Evolutionary conservation across 2,329 filamentous ascomycete species (phyloP).

Genomic region (Cladophialophora bantiana): DNA sequence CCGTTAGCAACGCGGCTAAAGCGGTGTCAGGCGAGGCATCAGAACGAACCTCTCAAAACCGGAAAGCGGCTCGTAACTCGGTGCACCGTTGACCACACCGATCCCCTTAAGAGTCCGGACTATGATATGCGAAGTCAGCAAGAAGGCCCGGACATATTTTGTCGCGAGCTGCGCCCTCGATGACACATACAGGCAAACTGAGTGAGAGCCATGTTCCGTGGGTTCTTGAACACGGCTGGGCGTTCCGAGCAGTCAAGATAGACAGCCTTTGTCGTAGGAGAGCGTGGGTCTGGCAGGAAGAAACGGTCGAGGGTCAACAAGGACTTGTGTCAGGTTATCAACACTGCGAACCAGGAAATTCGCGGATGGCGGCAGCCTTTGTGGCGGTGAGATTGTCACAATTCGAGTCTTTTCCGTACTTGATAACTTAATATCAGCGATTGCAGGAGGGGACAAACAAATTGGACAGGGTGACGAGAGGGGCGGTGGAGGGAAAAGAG

Average conservation of each 20-base stretch:
- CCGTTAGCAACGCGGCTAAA: constrained; percentile 21
- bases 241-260: neutral
- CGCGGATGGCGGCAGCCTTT: constrained; percentile 21
- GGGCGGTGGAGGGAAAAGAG: constrained; percentile 37
- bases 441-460: constrained; percentile 41
- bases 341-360: constrained; percentile 24
- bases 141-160: constrained; percentile 8
- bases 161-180: neutral
- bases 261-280: neutral
- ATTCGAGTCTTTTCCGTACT: constrained; percentile 49
- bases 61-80: constrained; percentile 82
- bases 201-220: constrained; percentile 74
- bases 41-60: constrained; percentile 70
- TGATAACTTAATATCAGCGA: constrained; percentile 62
- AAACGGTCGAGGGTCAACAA: neutral
- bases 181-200: constrained; percentile 80
- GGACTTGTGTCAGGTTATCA: constrained; percentile 38
- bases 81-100: constrained; percentile 89
- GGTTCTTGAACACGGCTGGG: neutral
- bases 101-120: constrained; percentile 96
- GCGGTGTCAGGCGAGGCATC: neutral
- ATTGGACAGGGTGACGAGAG: constrained; percentile 42
- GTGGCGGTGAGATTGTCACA: constrained; percentile 42
- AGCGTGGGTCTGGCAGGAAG: constrained; percentile 2
- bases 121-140: constrained; percentile 44